These are phyloP conservation scores for Escallonia herrerae DNA, from an alignment of 129 eudicot genomes.

Conservation along the genomic window DNA sequence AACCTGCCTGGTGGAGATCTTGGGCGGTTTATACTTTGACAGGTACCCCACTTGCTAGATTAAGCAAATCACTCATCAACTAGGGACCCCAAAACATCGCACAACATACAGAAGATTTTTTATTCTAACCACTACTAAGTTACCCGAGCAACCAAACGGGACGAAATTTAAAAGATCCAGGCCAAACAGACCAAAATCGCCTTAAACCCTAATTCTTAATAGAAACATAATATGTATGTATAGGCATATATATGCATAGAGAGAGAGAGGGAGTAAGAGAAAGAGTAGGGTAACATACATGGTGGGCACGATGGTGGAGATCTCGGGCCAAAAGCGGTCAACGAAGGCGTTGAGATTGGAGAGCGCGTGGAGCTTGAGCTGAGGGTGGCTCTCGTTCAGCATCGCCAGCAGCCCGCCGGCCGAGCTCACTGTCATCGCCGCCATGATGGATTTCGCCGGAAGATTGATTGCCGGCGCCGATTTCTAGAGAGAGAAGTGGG, in stretches of 20 bases:
- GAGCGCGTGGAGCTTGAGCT: constrained; percentile 76
- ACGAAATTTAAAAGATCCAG: no score
- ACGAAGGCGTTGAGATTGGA: constrained; percentile 64
- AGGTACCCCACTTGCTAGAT: no score
- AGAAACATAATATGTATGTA: no score
- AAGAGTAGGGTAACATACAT: constrained; percentile 32
- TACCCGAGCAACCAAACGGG: no score
- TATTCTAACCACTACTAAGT: no score
- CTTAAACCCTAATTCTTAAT: not conserved
- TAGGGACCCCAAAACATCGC: no score
- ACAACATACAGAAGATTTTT: no score
- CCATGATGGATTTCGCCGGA: constrained; percentile 22
- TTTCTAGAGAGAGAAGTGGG: not conserved
- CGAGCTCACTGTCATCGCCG: constrained; percentile 82
- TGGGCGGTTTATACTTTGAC: no score
- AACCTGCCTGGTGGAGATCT: no score
- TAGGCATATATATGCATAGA: not conserved
- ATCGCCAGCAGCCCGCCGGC: constrained; percentile 85
- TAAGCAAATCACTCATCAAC: no score
- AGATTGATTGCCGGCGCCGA: not conserved
- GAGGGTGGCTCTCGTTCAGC: constrained; percentile 73
- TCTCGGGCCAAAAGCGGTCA: constrained; percentile 91
- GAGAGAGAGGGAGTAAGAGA: not conserved
- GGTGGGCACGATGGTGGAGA: constrained; percentile 75
- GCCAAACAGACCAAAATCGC: no score